phyloP scores from a whole-genome alignment of 768 basidiomycete species.

The Suillus subaureus region DNA sequence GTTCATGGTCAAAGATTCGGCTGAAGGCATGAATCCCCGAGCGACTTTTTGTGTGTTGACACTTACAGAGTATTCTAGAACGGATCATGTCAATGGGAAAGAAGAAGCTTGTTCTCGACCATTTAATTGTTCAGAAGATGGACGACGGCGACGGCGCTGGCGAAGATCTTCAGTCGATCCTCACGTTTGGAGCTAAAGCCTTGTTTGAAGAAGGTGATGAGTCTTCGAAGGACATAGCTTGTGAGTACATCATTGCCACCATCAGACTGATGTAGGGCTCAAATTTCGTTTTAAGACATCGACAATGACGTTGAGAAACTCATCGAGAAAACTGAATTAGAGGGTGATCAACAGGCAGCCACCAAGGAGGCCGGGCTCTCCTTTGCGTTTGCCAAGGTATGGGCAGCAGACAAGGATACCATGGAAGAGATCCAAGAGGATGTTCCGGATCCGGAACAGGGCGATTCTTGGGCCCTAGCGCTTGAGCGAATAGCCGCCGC shows the following conservation, averaged over 20 bases:
- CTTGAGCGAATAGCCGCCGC: constrained; percentile 51
- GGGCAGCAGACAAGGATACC: constrained; percentile 77
- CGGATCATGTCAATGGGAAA: constrained; percentile 92
- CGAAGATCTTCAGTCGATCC: constrained; percentile 85
- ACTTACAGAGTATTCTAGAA: constrained; percentile 49
- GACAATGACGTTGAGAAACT: constrained; percentile 84
- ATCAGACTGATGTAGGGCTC: background rate
- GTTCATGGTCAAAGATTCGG: constrained; percentile 92
- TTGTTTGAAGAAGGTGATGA: constrained; percentile 70
- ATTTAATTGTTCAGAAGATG: constrained; percentile 96
- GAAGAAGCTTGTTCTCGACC: constrained; percentile 92
- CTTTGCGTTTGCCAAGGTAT: constrained; percentile 91
- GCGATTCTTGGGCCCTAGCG: constrained; percentile 83
- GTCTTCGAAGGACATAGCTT: constrained; percentile 65
- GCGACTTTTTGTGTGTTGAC: background rate
- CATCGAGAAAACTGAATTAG: constrained; percentile 82
- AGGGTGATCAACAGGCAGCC: constrained; percentile 57
- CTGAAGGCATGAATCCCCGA: constrained; percentile 63
- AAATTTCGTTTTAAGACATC: constrained; percentile 50
- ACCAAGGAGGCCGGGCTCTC: constrained; percentile 54
- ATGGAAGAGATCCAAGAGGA: constrained; percentile 69
- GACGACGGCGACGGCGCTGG: constrained; percentile 76
- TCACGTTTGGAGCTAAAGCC: constrained; percentile 86
- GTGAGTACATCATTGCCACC: constrained; percentile 40
- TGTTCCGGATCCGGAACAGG: constrained; percentile 47